Evolutionary conservation across 1,284 basidiomycete genomes (phyloP), one percentile per base, ranked within the genome.

Genomic region (Sparassis latifolia): DNA sequence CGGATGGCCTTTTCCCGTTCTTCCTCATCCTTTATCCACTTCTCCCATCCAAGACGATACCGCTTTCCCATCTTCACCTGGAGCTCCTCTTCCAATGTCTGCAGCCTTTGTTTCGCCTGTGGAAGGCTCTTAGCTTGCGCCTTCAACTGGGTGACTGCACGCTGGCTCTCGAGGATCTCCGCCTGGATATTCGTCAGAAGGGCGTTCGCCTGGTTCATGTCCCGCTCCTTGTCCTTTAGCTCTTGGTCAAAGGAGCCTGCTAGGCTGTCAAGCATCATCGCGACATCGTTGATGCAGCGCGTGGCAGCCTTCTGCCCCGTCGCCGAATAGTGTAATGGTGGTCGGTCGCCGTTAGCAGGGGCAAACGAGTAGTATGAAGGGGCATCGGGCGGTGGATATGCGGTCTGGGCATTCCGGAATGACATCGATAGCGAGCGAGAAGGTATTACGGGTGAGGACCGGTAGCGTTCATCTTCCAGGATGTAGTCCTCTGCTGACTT

Each of bases 401-500:
- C 75, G 4, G 75, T 79, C 51, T 86, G 84, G 0, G 78, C 73
- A 49, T 82, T 83, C 44, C 86, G 78, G 65, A 80, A 85, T 5
- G 84, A 81, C 82, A 86, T 83, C 29, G 77, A 67, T 27, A 75
- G 62, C 32, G 74, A 68, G 45, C 86, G 78, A 6, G 86, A 82
- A n/a, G 79, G 75, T 9, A 88, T 82, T 0, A 81, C 78, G 6
- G 94, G 93, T 5, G 92, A 96, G 0, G 91, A 90, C 33, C 96
- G 82, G 75, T 98, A 98, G 38, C 95, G 85, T 67, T 98, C 97
- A 66, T 99, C 97, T 66, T 99, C 97, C 38, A 99, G 79, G 56
- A 99, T 99, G 64, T 99, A 99, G 67, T 99, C 97, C 70, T 99
- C 97, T 6, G 97, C 92, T 55, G 87, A 95, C 75, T 98, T 98